phyloP scores from a whole-genome alignment of 2,329 filamentous ascomycete species.

The Curvularia lunata region DNA sequence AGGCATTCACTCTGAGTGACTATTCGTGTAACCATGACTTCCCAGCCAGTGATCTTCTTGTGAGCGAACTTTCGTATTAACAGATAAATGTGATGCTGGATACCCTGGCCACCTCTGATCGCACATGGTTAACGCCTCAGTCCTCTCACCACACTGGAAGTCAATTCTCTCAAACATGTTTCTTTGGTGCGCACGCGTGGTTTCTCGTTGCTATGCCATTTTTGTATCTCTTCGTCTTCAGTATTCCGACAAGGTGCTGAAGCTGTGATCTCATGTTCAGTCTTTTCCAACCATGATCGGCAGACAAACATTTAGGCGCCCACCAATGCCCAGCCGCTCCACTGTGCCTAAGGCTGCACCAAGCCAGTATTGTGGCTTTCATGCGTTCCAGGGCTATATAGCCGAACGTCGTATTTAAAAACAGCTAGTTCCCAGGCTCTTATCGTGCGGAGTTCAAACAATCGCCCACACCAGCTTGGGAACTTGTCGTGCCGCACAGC shows the following conservation, averaged over 20 bases:
- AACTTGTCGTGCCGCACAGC: background rate
- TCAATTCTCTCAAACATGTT: background rate
- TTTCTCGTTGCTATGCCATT: background rate
- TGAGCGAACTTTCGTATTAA: background rate
- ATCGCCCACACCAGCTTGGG: background rate
- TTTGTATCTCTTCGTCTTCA: background rate
- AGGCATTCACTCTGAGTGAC: background rate
- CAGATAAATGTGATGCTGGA: background rate
- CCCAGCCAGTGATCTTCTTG: too few species aligned
- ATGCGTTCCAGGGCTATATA: background rate
- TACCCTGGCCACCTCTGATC: background rate
- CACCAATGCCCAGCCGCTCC: constrained; percentile 6
- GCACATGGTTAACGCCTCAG: background rate
- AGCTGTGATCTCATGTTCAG: background rate
- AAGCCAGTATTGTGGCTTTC: background rate
- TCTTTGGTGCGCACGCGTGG: background rate
- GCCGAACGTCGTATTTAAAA: background rate
- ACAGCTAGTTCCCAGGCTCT: background rate
- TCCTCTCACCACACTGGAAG: background rate
- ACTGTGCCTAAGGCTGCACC: constrained; percentile 1
- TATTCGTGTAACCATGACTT: background rate
- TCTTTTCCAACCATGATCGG: background rate
- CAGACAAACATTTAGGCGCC: constrained; percentile 11
- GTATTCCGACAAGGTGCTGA: background rate
- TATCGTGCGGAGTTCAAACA: background rate